Evolutionary conservation across 257 asterid genomes (phyloP).

Genomic region (Ilex aquifolium): DNA sequence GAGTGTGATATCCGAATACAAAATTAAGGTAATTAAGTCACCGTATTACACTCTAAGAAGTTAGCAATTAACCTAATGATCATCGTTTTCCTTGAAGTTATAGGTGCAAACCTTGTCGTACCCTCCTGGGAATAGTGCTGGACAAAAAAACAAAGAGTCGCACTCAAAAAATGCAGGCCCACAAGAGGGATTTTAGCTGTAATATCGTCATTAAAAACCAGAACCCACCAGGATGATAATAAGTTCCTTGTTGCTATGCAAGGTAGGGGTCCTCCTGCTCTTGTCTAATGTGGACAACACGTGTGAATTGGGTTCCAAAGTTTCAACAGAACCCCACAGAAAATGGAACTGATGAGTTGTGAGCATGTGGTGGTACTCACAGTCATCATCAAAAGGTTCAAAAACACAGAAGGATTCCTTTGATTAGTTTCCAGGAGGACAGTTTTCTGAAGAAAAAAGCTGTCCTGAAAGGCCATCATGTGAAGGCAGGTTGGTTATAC

Average conservation of each 20-base stretch:
- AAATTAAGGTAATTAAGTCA: no score
- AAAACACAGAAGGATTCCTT: slow-evolving; percentile 1
- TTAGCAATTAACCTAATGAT: no score
- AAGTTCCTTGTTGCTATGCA: slow-evolving; percentile 1
- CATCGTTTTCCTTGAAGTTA: no score
- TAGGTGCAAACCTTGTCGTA: no score
- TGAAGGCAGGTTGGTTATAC: no score
- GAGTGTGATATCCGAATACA: no score
- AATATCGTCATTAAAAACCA: neutral
- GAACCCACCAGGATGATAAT: slow-evolving; percentile 10
- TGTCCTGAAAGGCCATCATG: no score
- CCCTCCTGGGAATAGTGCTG: no score
- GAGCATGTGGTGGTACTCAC: slow-evolving; percentile 14
- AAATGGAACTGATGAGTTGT: slow-evolving; percentile 21
- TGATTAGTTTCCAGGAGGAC: slow-evolving; percentile 6
- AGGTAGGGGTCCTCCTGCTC: slow-evolving; percentile 5
- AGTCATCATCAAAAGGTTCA: neutral
- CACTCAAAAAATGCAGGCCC: no score
- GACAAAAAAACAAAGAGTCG: no score
- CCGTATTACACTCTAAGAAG: no score
- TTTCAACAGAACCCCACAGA: slow-evolving; percentile 13
- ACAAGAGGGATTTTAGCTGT: slow-evolving; percentile 4
- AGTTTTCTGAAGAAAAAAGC: no score
- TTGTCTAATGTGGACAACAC: slow-evolving; percentile 4
- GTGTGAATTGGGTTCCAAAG: slow-evolving; percentile 2